Percentiles rank a stretch among this genome's conserved stretches.
These are phyloP conservation scores for Clarkia xantiana DNA, from an alignment of 345 rosid species.

Conservation along the genomic window DNA sequence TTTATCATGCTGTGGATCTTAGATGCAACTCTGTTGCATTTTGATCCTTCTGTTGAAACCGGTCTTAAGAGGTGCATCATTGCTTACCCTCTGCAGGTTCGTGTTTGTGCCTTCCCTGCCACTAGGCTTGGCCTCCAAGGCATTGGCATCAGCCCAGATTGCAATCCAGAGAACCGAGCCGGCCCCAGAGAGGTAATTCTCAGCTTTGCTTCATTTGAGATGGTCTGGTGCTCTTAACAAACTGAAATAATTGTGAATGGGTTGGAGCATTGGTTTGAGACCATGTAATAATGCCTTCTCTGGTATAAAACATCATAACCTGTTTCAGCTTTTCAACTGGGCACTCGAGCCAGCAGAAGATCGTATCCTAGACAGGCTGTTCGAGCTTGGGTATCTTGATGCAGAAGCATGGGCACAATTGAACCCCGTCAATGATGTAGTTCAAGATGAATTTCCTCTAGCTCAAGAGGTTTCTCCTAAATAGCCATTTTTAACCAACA, in stretches of 20 bases:
- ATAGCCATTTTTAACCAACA: constrained; percentile 6
- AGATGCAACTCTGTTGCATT: neutral
- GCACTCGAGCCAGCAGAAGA: constrained; percentile 89
- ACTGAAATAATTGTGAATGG: no score
- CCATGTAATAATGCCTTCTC: neutral
- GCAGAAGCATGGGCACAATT: constrained; percentile 67
- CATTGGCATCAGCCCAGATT: constrained; percentile 79
- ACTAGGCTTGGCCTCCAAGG: constrained; percentile 46
- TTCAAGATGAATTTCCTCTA: constrained; percentile 18
- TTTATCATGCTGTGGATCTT: neutral
- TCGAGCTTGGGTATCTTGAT: constrained; percentile 66
- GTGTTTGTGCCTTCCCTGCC: constrained; percentile 81
- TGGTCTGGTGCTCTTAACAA: no score
- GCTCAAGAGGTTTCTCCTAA: constrained; percentile 12
- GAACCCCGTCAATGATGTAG: constrained; percentile 46
- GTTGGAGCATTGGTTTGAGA: no score
- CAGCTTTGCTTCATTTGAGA: no score
- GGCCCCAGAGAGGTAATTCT: constrained; percentile 48
- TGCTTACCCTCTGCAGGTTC: constrained; percentile 31
- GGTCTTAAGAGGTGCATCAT: no score
- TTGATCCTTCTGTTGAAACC: no score
- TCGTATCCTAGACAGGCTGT: constrained; percentile 49
- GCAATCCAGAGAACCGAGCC: constrained; percentile 67
- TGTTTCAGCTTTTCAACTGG: constrained; percentile 70
- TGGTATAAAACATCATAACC: neutral